phyloP scores from a whole-genome alignment of 345 rosid genomes.

The Gossypium ekmanianum region DNA sequence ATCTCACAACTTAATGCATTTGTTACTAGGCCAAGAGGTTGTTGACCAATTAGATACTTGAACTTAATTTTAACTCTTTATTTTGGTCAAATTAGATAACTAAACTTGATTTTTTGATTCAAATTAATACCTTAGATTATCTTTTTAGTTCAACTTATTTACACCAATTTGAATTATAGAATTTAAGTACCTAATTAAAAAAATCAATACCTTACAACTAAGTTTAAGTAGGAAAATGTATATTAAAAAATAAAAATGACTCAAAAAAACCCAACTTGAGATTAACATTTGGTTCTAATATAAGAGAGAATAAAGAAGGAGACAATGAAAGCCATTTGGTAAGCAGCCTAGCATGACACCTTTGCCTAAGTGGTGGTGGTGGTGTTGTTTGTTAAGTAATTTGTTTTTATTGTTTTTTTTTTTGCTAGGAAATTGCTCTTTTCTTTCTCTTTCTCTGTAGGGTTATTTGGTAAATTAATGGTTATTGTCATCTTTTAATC shows the following conservation, averaged over 20 bases:
- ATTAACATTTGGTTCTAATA: no score
- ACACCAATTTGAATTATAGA: no score
- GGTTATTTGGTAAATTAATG: slow-evolving; percentile 33
- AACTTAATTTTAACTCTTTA: no score
- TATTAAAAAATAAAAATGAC: neutral
- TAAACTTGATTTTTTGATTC: fast-evolving
- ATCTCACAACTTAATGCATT: no score
- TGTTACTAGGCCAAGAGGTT: no score
- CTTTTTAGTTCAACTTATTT: no score
- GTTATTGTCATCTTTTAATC: slow-evolving; percentile 11
- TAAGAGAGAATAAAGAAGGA: neutral
- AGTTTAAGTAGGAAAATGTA: neutral
- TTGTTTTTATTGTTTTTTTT: slow-evolving; percentile 4
- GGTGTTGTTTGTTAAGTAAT: neutral
- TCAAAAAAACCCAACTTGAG: no score
- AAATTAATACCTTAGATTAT: no score
- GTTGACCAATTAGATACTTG: no score
- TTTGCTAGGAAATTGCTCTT: slow-evolving; percentile 19
- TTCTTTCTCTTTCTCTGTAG: neutral
- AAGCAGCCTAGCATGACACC: slow-evolving; percentile 31
- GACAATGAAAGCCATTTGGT: slow-evolving; percentile 20
- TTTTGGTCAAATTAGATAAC: no score
- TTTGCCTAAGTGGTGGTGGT: neutral
- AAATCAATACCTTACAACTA: no score
- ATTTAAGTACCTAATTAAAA: no score